These are phyloP conservation scores for Kodamaea restingae DNA, from an alignment of 805 yeast species.

Conservation along the genomic window DNA sequence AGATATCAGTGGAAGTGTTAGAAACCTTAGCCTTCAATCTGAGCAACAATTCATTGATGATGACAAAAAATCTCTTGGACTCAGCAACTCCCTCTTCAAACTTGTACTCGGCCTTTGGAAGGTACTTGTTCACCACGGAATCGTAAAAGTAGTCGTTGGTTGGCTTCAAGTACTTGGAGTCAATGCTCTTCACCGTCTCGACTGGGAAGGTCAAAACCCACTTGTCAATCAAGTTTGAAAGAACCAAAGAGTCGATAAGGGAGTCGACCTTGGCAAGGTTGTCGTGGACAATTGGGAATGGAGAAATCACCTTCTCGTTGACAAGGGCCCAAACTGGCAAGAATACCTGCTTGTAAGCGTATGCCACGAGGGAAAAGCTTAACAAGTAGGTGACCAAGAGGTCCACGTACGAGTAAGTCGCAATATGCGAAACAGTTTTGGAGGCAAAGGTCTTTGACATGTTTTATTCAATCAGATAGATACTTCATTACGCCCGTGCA, in stretches of 20 bases:
- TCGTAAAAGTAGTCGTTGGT: conserved; percentile 20
- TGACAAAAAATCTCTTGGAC: conserved; percentile 18
- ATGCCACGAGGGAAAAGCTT: conserved; percentile 22
- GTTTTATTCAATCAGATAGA: not conserved
- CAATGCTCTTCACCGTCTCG: conserved; percentile 4
- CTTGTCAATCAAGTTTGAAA: conserved; percentile 11
- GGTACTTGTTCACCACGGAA: conserved; percentile 17
- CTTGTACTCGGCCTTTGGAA: conserved; percentile 28
- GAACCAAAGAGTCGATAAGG: conserved; percentile 11
- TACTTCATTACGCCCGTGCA: conserved; percentile 1
- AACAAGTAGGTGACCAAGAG: conserved; percentile 19
- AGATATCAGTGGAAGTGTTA: conserved; percentile 25
- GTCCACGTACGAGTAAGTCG: conserved; percentile 28
- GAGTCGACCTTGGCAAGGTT: conserved; percentile 12
- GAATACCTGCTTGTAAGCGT: conserved; percentile 21
- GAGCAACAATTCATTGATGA: conserved; percentile 18
- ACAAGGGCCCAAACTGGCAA: conserved; percentile 19
- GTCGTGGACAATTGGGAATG: conserved; percentile 15
- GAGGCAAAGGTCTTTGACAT: conserved; percentile 27
- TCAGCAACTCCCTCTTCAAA: conserved; percentile 17
- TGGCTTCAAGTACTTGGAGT: conserved; percentile 19
- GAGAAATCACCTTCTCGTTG: conserved; percentile 20
- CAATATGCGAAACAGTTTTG: conserved; percentile 30
- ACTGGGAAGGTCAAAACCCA: conserved; percentile 10
- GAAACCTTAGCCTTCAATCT: conserved; percentile 23